Evolutionary conservation across 176 grass and related monocot genomes (phyloP).

Genomic region (Raddia distichophylla): DNA sequence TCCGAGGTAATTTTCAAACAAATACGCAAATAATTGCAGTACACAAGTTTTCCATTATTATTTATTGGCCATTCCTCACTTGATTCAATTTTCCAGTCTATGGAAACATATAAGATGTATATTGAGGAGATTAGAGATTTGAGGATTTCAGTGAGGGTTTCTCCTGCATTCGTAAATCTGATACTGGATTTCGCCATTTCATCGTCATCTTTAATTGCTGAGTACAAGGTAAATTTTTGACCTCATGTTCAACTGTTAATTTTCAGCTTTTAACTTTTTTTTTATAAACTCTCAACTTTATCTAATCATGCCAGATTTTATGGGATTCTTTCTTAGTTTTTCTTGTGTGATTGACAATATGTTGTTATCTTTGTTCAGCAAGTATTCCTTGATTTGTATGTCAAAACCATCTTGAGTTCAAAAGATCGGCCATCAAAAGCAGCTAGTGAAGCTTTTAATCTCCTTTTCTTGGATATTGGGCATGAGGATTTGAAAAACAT

Average conservation of each 20-base stretch:
- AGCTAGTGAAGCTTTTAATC: constrained; percentile 80
- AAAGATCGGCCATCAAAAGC: constrained; percentile 71
- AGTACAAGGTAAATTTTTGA: constrained; percentile 74
- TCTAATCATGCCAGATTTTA: constrained; percentile 11
- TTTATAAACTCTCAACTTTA: too few species aligned
- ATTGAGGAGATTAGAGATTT: constrained; percentile 82
- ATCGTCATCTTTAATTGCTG: constrained; percentile 54
- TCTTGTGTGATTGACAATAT: constrained; percentile 26
- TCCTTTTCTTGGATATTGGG: constrained; percentile 72
- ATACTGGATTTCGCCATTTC: constrained; percentile 76
- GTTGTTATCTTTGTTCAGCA: constrained; percentile 52
- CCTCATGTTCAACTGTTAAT: not conserved
- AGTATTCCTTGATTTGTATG: constrained; percentile 88
- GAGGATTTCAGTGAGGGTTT: constrained; percentile 68
- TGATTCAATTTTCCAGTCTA: constrained; percentile 56
- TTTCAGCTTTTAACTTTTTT: constrained; percentile 4
- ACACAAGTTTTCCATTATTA: constrained; percentile 28
- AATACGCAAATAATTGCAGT: constrained; percentile 34
- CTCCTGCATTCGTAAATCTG: constrained; percentile 67
- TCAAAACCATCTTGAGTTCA: constrained; percentile 80
- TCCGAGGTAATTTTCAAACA: constrained; percentile 63
- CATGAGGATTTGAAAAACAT: constrained; percentile 83
- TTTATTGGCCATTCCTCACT: constrained; percentile 34
- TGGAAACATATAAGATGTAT: constrained; percentile 78
- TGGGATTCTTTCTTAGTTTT: constrained; percentile 10